phyloP scores from a whole-genome alignment of 169 alveolate genomes.

The Cryptosporidium sp. region DNA sequence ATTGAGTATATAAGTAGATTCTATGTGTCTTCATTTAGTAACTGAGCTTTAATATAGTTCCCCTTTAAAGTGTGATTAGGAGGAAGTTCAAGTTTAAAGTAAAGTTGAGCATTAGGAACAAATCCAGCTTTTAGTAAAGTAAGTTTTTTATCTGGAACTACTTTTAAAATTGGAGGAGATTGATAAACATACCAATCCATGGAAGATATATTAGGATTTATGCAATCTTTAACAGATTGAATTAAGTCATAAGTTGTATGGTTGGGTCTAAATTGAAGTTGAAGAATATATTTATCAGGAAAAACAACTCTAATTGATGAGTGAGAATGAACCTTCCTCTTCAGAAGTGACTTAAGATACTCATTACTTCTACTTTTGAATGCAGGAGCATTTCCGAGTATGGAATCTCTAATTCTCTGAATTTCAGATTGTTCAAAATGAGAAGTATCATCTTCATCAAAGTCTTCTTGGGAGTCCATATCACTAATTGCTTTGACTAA shows the following conservation, averaged over 20 bases:
- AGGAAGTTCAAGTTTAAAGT: conserved; percentile 70
- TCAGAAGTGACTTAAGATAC: conserved; percentile 24
- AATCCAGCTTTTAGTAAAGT: conserved; percentile 38
- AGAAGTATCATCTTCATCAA: conserved; percentile 5
- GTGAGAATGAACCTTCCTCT: conserved; percentile 33
- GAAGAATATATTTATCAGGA: conserved; percentile 67
- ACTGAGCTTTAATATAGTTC: conserved; percentile 39
- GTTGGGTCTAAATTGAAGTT: conserved; percentile 57
- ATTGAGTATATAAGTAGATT: not conserved
- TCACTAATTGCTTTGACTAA: conserved; percentile 1
- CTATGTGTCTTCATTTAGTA: conserved; percentile 3
- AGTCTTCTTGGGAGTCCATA: not conserved
- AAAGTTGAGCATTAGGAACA: conserved; percentile 66
- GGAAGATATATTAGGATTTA: conserved; percentile 41
- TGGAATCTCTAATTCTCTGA: conserved; percentile 45
- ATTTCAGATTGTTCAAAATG: conserved; percentile 12
- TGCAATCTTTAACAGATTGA: conserved; percentile 39
- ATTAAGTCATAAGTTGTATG: conserved; percentile 56
- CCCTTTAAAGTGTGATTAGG: conserved; percentile 17
- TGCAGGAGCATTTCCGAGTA: conserved; percentile 23
- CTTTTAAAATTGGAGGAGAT: conserved; percentile 62
- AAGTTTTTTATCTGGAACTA: conserved; percentile 22
- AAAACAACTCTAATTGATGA: conserved; percentile 36
- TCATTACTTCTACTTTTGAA: conserved; percentile 58
- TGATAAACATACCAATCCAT: conserved; percentile 56